Evolutionary conservation across 2,329 filamentous ascomycete genomes (phyloP).

Genomic region (Fusarium sp.): DNA sequence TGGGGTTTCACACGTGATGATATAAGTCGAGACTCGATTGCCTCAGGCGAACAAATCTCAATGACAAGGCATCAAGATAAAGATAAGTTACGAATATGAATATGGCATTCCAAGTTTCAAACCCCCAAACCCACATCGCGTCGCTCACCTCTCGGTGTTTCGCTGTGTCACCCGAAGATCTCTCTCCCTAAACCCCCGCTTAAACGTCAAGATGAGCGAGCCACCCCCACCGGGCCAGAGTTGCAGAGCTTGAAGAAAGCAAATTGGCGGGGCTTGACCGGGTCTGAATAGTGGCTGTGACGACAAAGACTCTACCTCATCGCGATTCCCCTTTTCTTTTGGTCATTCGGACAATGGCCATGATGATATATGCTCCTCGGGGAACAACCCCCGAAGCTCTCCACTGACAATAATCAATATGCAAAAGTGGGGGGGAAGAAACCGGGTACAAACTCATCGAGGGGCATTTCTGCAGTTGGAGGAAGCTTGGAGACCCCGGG

Average conservation of each 20-base stretch:
- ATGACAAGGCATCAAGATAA: constrained; percentile 11
- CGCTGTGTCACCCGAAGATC: constrained; percentile 18
- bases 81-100: constrained; percentile 6
- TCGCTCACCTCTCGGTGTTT: constrained; percentile 35
- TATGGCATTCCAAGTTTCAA: constrained; percentile 4
- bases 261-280: constrained; percentile 27
- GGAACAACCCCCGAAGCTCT: constrained; percentile 29
- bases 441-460: constrained; percentile 37
- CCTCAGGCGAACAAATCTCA: constrained; percentile 9
- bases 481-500: constrained; percentile 48
- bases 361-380: constrained; percentile 26
- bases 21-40: constrained; percentile 16
- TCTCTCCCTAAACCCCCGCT: constrained; percentile 29
- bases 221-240: constrained; percentile 45
- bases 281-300: constrained; percentile 27
- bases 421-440: constrained; percentile 48
- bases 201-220: constrained; percentile 46
- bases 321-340: constrained; percentile 11
- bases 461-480: constrained; percentile 25
- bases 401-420: constrained; percentile 22
- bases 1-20: background rate
- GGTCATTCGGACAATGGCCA: background rate
- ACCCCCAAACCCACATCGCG: constrained; percentile 35
- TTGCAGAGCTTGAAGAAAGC: constrained; percentile 25
- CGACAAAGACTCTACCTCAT: constrained; percentile 15